Base-by-base conservation (phyloP, 2,329 filamentous ascomycete species). In the Clonostachys chloroleuca region DNA sequence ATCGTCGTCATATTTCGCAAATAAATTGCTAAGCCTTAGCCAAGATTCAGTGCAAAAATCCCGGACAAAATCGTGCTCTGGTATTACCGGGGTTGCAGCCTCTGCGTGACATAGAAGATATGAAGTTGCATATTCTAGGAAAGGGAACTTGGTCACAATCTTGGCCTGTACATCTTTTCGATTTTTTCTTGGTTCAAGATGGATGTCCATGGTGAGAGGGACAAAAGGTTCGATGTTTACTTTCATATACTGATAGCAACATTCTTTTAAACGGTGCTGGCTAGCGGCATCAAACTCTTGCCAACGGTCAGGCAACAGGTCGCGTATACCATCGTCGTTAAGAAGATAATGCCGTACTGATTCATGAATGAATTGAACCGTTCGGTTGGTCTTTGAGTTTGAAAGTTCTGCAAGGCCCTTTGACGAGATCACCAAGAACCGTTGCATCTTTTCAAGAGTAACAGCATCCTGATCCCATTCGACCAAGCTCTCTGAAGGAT, bases 351-450 rank as follows among this genome's bases (percentile, higher is more conserved):
- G 73, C 2, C 64, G 55, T 0, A 78, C 71, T 0, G 75, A 75
- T 51, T 78, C 71, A 37, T 79, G 75, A 6, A 79, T 78, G 54
- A 79, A 81, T 47, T 80, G 77, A 1, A 79, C 70, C 0, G 52
- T 68, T 0, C 55, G 51, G 0, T 16, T 3, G 12, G 0, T 57
- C 54, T 14, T 56, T 65, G 34, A 16, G 14, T 44, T 16, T 1
- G 42, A 17, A 1, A 70, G 50, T 45, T 79, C 74, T 0, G 68
- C 70, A 8, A 81, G 60, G 0, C 78, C 77, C 52, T 79, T 80
- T 0, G 77, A 81, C 0, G 59, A 68, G 24, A 58, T 61, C 0
- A 69, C 54, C 0, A 79, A 59, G 18, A 62, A 72, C 3, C 48
- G 56, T 0, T 52, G 42, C 44, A 73, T 65, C 24, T 2, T 17